Evolutionary conservation across 805 yeast species (phyloP).

Genomic region (Blastobotrys peoriensis): DNA sequence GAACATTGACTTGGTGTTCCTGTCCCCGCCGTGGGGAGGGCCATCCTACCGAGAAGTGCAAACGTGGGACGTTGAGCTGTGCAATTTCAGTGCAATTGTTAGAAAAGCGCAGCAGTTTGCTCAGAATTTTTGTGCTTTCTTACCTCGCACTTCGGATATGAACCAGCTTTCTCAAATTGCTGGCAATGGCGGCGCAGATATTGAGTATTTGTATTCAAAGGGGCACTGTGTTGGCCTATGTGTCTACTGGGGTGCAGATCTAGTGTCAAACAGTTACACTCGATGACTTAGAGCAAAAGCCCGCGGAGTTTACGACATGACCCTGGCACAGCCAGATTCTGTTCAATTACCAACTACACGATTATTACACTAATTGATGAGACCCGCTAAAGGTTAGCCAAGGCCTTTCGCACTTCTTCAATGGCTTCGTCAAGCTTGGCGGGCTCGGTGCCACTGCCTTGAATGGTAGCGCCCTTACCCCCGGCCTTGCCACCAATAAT

Average conservation of each 20-base stretch:
- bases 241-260: conserved; percentile 14
- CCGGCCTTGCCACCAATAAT: conserved; percentile 96
- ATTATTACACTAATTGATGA: too few relatives aligned
- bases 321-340: too few relatives aligned
- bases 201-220: conserved; percentile 15
- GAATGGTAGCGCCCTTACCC: conserved; percentile 94
- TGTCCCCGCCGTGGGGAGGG: conserved; percentile 92
- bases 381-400: too few relatives aligned
- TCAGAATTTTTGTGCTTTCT: conserved; percentile 16
- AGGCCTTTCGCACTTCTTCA: conserved; percentile 54
- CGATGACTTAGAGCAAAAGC: not conserved
- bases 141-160: conserved; percentile 21
- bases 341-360: too few relatives aligned
- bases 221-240: conserved; percentile 17
- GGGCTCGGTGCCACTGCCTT: conserved; percentile 91
- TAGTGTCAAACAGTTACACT: conserved; percentile 1
- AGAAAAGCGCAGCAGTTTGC: conserved; percentile 11
- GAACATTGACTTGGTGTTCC: conserved; percentile 46
- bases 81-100: conserved; percentile 6
- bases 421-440: conserved; percentile 68
- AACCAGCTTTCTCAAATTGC: conserved; percentile 13
- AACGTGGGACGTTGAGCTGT: conserved; percentile 11
- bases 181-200: conserved; percentile 6
- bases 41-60: conserved; percentile 39
- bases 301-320: too few relatives aligned